These are phyloP conservation scores for Alisma plantagoaquatica DNA, from an alignment of 106 monocot genomes.

Conservation along the genomic window DNA sequence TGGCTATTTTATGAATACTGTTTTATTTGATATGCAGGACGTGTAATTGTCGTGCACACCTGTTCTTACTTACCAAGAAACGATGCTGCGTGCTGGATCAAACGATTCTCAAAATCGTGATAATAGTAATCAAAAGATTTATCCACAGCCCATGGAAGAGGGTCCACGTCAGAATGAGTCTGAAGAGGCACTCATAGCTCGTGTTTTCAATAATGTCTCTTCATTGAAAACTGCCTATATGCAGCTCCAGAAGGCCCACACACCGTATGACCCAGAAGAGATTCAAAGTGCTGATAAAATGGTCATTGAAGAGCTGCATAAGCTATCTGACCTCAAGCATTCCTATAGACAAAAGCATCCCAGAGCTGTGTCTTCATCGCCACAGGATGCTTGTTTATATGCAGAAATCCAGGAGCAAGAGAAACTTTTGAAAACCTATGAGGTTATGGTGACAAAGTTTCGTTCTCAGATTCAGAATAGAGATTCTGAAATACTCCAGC, in stretches of 20 bases:
- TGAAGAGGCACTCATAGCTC: constrained; percentile 47
- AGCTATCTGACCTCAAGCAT: constrained; percentile 67
- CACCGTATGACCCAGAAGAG: constrained; percentile 73
- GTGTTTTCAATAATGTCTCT: constrained; percentile 72
- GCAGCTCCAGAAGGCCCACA: constrained; percentile 75
- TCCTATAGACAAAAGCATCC: constrained; percentile 47
- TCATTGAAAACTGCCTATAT: constrained; percentile 74
- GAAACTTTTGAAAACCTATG: constrained; percentile 65
- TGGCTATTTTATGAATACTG: too few relatives aligned
- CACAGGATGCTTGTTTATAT: constrained; percentile 46
- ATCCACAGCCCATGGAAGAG: constrained; percentile 94
- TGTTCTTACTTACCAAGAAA: constrained; percentile 11
- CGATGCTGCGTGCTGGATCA: constrained; percentile 41
- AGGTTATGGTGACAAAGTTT: constrained; percentile 81
- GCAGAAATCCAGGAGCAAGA: constrained; percentile 92
- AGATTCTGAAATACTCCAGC: constrained; percentile 62
- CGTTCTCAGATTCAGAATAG: constrained; percentile 87
- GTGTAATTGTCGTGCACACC: background rate
- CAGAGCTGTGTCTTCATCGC: constrained; percentile 28
- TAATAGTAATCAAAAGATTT: constrained; percentile 66
- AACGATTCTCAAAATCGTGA: constrained; percentile 57
- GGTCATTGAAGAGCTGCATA: constrained; percentile 63
- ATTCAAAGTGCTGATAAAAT: constrained; percentile 72
- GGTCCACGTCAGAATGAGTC: constrained; percentile 31
- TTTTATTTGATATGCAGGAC: constrained; percentile 2